Evolutionary conservation across 169 alveolate genomes (phyloP), one percentile per base, ranked within the genome.

Genomic region (Cryptosporidium bovis): DNA sequence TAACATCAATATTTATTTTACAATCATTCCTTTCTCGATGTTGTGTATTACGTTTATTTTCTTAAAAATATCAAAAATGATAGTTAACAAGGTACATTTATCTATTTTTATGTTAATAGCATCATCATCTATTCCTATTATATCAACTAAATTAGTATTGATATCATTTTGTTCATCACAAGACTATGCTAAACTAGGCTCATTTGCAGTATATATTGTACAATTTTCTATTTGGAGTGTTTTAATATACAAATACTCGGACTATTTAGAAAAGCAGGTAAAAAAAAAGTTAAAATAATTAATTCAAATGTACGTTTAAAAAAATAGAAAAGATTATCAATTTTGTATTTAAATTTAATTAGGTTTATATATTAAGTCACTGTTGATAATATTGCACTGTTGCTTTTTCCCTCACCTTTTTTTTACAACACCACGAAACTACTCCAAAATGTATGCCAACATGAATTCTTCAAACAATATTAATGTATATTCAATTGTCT

Each of bases 31-130:
- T 16, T 77, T 77, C 44, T 77, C 87, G 36, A 20, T 44, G 15
- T 53, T 77, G 16, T 77, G 87, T 44, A 20, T 77, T 8, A 44
- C 71, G 15, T 60, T 77, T 20, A 60, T 77, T 3, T 77, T 77
- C 36, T 16, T 77, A 10, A 77, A 62, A 40, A 60, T 77, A 34
- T 77, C 87, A 56, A 77, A 60, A 48, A 18, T 53, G 6, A 33
- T 77, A n/a, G 6, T 29, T 10, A 7, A 77, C 5, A 77, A 34
- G 46, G 51, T 24, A 20, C 27, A 12, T n/a, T 6, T 33, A 1
- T 62, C 71, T n/a, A 36, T 62, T 34, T 13, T 60, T 66, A 44
- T 46, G 24, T 66, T 77, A n/a, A 16, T 77, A 6, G 40, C 51
- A 8, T 48, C 50, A 13, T 58, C 87, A 8, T 29, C 40, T 8